These are phyloP conservation scores for Protomyces inouyei DNA, from an alignment of 1,139 yeast genomes.

Conservation along the genomic window DNA sequence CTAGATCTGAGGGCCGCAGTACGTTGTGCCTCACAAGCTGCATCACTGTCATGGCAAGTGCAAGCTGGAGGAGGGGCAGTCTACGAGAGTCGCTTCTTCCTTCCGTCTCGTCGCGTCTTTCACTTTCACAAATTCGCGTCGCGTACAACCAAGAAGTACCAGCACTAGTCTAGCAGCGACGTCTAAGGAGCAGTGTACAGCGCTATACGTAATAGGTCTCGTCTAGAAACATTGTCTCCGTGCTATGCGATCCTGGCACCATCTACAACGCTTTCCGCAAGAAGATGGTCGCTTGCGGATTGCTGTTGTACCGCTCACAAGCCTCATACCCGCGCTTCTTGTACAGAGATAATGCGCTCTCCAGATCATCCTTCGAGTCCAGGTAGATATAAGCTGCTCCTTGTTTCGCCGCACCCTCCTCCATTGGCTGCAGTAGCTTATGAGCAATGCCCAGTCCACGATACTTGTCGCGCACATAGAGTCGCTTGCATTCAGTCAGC, in stretches of 20 bases:
- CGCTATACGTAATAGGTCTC: no score
- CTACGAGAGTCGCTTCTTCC: not conserved
- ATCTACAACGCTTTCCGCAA: not conserved
- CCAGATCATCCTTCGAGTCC: slow-evolving; percentile 14
- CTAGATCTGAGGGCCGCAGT: not conserved
- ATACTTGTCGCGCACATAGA: slow-evolving; percentile 8
- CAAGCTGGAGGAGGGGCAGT: not conserved
- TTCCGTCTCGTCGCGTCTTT: not conserved
- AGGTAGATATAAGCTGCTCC: slow-evolving; percentile 8
- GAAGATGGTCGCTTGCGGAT: slow-evolving; percentile 20
- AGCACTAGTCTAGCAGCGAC: no score
- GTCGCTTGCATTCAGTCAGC: slow-evolving; percentile 10
- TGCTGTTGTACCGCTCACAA: slow-evolving; percentile 13
- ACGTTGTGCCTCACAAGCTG: not conserved
- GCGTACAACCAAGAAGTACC: not conserved
- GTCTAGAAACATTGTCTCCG: no score
- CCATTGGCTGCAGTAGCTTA: slow-evolving; percentile 5
- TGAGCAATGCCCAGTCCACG: slow-evolving; percentile 15
- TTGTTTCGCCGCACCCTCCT: not conserved
- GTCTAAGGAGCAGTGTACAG: no score
- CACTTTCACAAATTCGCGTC: not conserved
- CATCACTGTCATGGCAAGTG: not conserved
- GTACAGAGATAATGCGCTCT: slow-evolving; percentile 10
- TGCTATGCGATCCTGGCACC: no score
- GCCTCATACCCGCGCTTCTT: slow-evolving; percentile 9